These are phyloP conservation scores for Clonostachys sp. DNA, from an alignment of 2,329 filamentous ascomycete genomes.

Conservation along the genomic window DNA sequence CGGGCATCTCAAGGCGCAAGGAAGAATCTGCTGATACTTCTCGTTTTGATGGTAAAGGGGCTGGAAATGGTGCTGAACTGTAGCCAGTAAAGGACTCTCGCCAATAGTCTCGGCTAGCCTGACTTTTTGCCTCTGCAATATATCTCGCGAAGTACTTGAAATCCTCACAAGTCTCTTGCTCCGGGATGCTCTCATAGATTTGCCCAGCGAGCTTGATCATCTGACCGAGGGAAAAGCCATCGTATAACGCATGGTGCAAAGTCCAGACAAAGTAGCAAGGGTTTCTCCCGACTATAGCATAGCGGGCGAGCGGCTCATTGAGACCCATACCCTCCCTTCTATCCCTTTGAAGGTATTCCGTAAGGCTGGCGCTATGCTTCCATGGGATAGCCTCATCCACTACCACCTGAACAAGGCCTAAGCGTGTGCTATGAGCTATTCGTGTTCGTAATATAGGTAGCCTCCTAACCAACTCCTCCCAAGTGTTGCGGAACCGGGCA, in stretches of 20 bases:
- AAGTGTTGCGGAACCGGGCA: slow-evolving; percentile 31
- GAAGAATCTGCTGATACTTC: not conserved
- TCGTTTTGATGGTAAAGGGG: slow-evolving; percentile 3
- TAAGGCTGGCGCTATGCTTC: slow-evolving; percentile 17
- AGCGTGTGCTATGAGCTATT: slow-evolving; percentile 37
- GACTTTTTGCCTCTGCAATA: not conserved
- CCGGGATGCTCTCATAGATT: not conserved
- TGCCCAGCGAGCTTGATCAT: not conserved
- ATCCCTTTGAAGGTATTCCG: slow-evolving; percentile 21
- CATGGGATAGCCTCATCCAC: slow-evolving; percentile 27
- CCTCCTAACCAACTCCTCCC: slow-evolving; percentile 26
- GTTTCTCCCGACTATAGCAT: slow-evolving; percentile 6
- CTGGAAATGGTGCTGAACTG: slow-evolving; percentile 36
- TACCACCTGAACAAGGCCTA: slow-evolving; percentile 42
- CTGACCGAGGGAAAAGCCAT: slow-evolving; percentile 6
- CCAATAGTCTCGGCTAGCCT: not conserved
- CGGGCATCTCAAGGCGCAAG: too few relatives aligned
- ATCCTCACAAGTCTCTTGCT: not conserved
- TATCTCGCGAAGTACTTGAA: not conserved
- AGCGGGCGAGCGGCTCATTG: slow-evolving; percentile 11
- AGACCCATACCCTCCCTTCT: slow-evolving; percentile 15
- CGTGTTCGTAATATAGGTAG: slow-evolving; percentile 41
- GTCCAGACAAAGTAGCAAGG: slow-evolving; percentile 9
- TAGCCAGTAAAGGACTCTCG: slow-evolving; percentile 6
- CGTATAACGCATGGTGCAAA: slow-evolving; percentile 11